Conservation (phyloP, 176 grass and related monocot species). For the Cenchrus fungigraminus region DNA sequence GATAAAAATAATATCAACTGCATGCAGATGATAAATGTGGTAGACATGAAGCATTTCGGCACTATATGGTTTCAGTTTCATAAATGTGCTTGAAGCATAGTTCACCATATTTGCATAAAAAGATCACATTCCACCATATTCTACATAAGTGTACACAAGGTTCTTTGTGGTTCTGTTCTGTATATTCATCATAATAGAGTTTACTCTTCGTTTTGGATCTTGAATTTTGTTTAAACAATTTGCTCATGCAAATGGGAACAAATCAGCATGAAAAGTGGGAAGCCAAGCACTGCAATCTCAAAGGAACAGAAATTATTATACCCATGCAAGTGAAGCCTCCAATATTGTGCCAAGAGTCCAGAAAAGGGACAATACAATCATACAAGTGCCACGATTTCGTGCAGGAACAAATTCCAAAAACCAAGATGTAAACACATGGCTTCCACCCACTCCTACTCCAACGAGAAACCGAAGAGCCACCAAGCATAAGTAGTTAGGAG, state of each 20-base stretch:
- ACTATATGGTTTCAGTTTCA: neutral
- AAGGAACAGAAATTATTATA: slow-evolving; percentile 29
- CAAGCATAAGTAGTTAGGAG: slow-evolving; percentile 73
- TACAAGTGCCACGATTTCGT: slow-evolving; percentile 63
- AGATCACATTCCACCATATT: neutral
- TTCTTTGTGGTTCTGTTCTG: neutral
- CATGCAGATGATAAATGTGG: slow-evolving; percentile 5
- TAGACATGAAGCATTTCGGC: neutral
- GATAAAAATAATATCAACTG: neutral
- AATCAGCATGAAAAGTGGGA: neutral
- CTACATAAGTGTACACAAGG: neutral
- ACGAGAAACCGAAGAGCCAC: slow-evolving; percentile 66
- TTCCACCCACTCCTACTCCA: slow-evolving; percentile 66
- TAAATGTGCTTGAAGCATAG: neutral
- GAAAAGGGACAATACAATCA: slow-evolving; percentile 49
- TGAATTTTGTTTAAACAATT: neutral
- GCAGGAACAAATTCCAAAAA: slow-evolving; percentile 80
- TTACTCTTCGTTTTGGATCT: neutral
- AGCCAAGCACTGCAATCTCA: neutral
- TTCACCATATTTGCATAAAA: neutral
- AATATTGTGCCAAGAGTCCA: slow-evolving; percentile 71
- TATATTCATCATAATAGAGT: neutral
- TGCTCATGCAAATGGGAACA: neutral
- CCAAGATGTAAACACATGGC: slow-evolving; percentile 72
- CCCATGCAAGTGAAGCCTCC: slow-evolving; percentile 81